A percentile compares a stretch with the other conserved stretches of the same genome.
Conservation (phyloP, 2,329 filamentous ascomycete genomes). For the Neonectria sp. region DNA sequence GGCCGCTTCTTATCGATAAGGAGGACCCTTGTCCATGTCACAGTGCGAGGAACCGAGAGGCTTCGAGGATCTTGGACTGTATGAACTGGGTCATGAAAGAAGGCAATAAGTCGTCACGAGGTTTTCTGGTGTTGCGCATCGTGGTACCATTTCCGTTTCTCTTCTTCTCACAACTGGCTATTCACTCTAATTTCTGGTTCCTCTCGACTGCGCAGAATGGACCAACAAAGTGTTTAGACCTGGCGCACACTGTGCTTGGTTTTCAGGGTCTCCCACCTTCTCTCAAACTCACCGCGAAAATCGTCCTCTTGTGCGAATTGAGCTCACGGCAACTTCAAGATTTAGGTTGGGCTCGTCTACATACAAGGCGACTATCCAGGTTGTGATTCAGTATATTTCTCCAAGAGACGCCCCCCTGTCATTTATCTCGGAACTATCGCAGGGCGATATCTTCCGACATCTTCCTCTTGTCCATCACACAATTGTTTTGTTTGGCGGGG, state of each 20-base stretch:
- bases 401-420: background rate
- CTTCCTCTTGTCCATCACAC: slow-evolving; percentile 18
- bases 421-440: slow-evolving; percentile 22
- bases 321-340: slow-evolving; percentile 16
- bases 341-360: slow-evolving; percentile 10
- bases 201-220: background rate
- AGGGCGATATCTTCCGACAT: slow-evolving; percentile 14
- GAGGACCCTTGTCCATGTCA: slow-evolving; percentile 31
- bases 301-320: slow-evolving; percentile 25
- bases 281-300: slow-evolving; percentile 27
- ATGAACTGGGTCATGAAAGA: background rate
- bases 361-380: slow-evolving; percentile 1
- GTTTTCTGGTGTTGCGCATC: background rate
- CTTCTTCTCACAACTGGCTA: no score
- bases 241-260: slow-evolving; percentile 27
- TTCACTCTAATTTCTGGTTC: background rate
- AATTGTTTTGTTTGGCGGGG: slow-evolving; percentile 43
- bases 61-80: slow-evolving; percentile 5
- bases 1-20: slow-evolving; percentile 54
- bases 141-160: background rate
- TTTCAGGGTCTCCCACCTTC: slow-evolving; percentile 28
- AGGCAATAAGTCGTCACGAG: background rate
- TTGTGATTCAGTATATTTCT: background rate
- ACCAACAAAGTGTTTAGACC: slow-evolving; percentile 15
- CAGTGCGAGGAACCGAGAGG: slow-evolving; percentile 31